Percentiles rank a stretch among this genome's conserved stretches.
These are phyloP conservation scores for Bipolaris gigantea DNA, from an alignment of 2,329 filamentous ascomycete species.

Conservation along the genomic window DNA sequence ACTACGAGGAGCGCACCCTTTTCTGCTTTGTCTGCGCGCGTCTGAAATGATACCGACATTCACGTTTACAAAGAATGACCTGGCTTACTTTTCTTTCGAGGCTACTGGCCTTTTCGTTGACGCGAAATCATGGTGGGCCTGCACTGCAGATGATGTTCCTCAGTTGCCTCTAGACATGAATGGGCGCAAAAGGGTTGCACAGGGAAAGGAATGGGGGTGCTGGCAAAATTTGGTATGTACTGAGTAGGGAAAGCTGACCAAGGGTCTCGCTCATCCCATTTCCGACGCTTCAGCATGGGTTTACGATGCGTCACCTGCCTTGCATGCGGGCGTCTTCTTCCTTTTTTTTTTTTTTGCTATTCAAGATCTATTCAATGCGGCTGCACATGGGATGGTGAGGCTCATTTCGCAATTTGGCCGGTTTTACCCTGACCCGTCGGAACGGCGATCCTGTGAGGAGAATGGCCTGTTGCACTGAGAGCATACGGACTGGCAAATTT, in stretches of 20 bases:
- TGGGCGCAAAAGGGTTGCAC: conserved; percentile 35
- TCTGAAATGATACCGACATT: conserved; percentile 46
- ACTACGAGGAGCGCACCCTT: conserved; percentile 40
- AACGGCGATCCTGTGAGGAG: background rate
- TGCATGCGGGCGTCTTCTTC: conserved; percentile 44
- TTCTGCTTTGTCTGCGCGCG: conserved; percentile 43
- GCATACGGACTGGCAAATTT: conserved; percentile 14
- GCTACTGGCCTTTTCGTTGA: conserved; percentile 30
- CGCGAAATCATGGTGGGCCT: conserved; percentile 31
- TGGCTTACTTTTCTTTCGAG: conserved; percentile 40
- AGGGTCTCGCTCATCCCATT: conserved; percentile 27
- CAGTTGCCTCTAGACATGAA: conserved; percentile 33
- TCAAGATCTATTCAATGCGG: conserved; percentile 29
- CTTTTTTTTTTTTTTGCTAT: conserved; percentile 30
- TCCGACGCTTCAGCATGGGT: conserved; percentile 29
- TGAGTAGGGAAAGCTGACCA: conserved; percentile 33
- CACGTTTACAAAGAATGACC: conserved; percentile 39
- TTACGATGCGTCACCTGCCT: conserved; percentile 32
- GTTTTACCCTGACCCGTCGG: background rate
- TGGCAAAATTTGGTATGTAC: conserved; percentile 38
- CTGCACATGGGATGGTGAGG: conserved; percentile 24
- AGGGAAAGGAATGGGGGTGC: conserved; percentile 30
- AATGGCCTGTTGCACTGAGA: conserved; percentile 8
- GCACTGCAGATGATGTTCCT: conserved; percentile 40
- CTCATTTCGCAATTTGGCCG: conserved; percentile 8